These are phyloP conservation scores for Kwoniella dejecticola DNA, from an alignment of 768 basidiomycete genomes.

Conservation along the genomic window DNA sequence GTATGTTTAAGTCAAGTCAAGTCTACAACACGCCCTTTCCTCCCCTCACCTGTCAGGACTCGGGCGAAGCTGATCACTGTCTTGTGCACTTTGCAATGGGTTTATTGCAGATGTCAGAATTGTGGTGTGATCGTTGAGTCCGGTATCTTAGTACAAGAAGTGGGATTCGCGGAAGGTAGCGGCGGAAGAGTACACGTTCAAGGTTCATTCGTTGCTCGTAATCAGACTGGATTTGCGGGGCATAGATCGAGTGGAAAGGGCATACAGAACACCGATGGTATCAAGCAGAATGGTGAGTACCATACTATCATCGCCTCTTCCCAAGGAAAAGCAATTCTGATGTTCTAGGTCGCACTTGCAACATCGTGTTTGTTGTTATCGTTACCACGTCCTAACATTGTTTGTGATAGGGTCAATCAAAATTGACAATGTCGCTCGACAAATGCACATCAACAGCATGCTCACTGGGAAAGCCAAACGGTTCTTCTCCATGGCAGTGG, in stretches of 20 bases:
- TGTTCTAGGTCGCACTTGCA: too few relatives aligned
- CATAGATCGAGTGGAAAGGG: slow-evolving; percentile 24
- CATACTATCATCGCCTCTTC: neutral
- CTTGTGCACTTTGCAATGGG: neutral
- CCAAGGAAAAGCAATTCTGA: too few relatives aligned
- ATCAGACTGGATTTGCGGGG: slow-evolving; percentile 62
- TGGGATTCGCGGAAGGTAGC: slow-evolving; percentile 91
- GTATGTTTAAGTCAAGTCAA: too few relatives aligned
- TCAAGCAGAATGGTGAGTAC: slow-evolving; percentile 40
- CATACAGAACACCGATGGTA: slow-evolving; percentile 30
- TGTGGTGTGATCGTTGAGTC: slow-evolving; percentile 92
- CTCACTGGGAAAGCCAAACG: slow-evolving; percentile 79
- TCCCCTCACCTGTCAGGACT: too few relatives aligned
- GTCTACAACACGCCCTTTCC: too few relatives aligned
- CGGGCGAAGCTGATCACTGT: too few relatives aligned
- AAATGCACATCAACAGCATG: slow-evolving; percentile 52
- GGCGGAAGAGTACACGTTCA: slow-evolving; percentile 93
- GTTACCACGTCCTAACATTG: too few relatives aligned
- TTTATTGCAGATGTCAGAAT: slow-evolving; percentile 27
- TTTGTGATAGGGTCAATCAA: slow-evolving; percentile 80
- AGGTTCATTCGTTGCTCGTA: slow-evolving; percentile 86
- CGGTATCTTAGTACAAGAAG: slow-evolving; percentile 88
- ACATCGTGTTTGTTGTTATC: too few relatives aligned
- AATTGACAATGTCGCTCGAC: slow-evolving; percentile 74
- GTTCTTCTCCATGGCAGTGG: slow-evolving; percentile 88